Base-by-base conservation (phyloP, 257 asterid species). In the Solanum ossicruentum region DNA sequence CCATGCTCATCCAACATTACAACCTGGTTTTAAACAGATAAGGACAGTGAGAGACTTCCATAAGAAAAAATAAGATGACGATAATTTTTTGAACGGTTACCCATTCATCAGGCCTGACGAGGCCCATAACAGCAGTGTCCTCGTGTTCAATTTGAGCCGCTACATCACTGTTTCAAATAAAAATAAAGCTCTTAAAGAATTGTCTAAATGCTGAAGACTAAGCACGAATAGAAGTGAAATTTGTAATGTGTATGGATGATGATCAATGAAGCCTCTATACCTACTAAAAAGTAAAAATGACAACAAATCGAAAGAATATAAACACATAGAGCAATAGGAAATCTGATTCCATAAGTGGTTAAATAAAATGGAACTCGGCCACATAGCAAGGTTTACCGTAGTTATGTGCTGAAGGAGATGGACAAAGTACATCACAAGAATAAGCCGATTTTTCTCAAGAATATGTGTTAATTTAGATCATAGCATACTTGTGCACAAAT, bases 1-100 rank as follows among this genome's bases (percentile, higher is more conserved):
- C 99, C 99, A 16, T 56, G 89, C 87, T 96, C 98, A 84, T 96
- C 98, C 88, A 94, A 61, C 92, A 94, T 86, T 85, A 94, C 96
- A 83, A 96, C 97, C 97, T 94, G 90, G 85, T 85, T 61, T 83
- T n/a, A 54, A 41, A 67, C 20, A 82, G 85, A 41, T 52, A 75
- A 85, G 10, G 63, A 16, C 84, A 23, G 36, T 72, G 54, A 81
- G 49, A 83, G 79, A 72, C 66, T 56, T 80, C 67, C 32, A 11
- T 56, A 55, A 26, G 66, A 23, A 45, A 10, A 21, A 13, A 60
- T 58, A 58, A 10, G 10, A 20, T 6, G 17, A 36, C 8, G 58
- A 32, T 67, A 20, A 41, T 69, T 39, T 69, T 69, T 41, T 57
- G 83, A 72, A 88, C 16, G 16, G 21, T 11, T 91, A 94, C 98